Evolutionary conservation across 495 filamentous ascomycete species (phyloP).

Genomic region (Aspergillus biplanus): DNA sequence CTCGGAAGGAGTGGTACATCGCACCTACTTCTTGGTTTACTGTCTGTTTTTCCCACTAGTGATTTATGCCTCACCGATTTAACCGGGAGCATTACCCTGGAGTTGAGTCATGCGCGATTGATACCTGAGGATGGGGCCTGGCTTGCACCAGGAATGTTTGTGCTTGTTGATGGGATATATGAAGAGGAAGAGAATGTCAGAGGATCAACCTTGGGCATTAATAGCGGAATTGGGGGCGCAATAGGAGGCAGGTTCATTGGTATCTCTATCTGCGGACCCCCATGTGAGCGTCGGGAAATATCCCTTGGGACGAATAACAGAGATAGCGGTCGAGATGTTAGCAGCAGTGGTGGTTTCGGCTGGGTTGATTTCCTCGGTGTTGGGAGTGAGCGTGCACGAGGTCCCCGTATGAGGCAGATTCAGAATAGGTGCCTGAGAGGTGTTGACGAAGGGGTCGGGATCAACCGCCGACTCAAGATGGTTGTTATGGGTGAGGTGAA

Average conservation of each 20-base stretch:
- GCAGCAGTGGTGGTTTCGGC: conserved; percentile 79
- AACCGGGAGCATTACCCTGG: conserved; percentile 83
- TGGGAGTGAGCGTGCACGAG: conserved; percentile 85
- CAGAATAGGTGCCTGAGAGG: conserved; percentile 50
- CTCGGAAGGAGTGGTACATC: conserved; percentile 83
- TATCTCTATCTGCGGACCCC: conserved; percentile 86
- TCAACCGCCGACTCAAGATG: conserved; percentile 53
- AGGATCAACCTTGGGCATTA: conserved; percentile 69
- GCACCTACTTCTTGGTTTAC: conserved; percentile 85
- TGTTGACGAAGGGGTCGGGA: conserved; percentile 31
- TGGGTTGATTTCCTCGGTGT: conserved; percentile 96
- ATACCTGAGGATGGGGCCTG: conserved; percentile 86
- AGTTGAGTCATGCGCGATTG: conserved; percentile 76
- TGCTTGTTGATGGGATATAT: conserved; percentile 90
- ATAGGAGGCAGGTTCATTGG: conserved; percentile 89
- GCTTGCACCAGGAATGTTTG: conserved; percentile 94
- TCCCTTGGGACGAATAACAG: conserved; percentile 72
- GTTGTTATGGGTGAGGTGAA: conserved; percentile 80
- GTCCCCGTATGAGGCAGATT: conserved; percentile 77
- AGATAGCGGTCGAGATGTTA: conserved; percentile 53
- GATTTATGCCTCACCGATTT: conserved; percentile 79
- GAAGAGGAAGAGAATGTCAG: conserved; percentile 80
- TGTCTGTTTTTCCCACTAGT: conserved; percentile 81
- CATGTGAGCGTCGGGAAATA: conserved; percentile 79
- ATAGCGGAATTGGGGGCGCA: conserved; percentile 80